Conservation (phyloP, 192 early-diverging fungal species). For the Coemansia pectinata region DNA sequence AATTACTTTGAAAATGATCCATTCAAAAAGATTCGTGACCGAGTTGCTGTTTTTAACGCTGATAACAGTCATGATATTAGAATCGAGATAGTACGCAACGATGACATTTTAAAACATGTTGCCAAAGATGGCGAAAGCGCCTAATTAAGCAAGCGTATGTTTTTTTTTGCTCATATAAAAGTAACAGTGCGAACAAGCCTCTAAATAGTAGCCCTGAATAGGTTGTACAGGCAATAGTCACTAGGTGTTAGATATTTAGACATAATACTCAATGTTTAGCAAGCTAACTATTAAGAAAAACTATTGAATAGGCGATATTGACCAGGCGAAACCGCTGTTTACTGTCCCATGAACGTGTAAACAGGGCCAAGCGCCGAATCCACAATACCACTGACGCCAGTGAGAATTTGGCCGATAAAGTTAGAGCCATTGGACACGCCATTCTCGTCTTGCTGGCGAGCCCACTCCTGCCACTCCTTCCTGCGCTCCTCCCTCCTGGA, state of each 20-base stretch:
- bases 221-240: neutral
- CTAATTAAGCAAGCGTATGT: neutral
- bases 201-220: neutral
- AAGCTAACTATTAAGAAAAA: neutral
- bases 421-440: conserved; percentile 45
- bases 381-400: conserved; percentile 53
- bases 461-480: conserved; percentile 52
- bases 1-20: neutral
- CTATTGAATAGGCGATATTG: neutral
- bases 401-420: conserved; percentile 42
- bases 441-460: conserved; percentile 35
- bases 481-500: conserved; percentile 43
- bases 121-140: neutral
- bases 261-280: neutral
- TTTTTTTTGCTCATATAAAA: neutral
- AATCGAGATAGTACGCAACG: neutral
- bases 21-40: neutral
- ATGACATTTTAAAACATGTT: neutral
- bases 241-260: neutral
- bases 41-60: neutral
- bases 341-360: conserved; percentile 36
- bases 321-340: neutral
- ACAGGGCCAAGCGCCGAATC: conserved; percentile 53
- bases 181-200: neutral
- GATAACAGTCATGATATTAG: neutral